Conservation (phyloP, 805 yeast genomes). For the Lachancea kluyveri region DNA sequence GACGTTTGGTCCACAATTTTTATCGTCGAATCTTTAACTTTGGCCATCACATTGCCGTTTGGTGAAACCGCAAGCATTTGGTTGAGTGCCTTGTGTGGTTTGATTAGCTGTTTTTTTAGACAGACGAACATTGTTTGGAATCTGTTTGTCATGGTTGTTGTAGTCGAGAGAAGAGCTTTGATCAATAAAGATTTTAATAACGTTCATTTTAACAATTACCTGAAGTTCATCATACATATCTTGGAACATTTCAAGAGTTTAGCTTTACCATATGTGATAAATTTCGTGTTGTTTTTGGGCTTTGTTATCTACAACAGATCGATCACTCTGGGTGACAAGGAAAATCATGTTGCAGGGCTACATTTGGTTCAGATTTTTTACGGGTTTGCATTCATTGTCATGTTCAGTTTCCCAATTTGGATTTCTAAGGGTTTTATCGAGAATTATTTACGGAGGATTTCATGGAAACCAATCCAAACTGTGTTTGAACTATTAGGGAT, state of each 20-base stretch:
- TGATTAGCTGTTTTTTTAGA: constrained; percentile 65
- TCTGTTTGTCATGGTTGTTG: constrained; percentile 48
- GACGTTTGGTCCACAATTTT: constrained; percentile 87
- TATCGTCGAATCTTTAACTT: constrained; percentile 48
- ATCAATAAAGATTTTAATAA: constrained; percentile 36
- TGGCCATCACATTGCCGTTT: constrained; percentile 37
- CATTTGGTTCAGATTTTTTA: constrained; percentile 82
- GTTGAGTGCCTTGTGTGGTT: constrained; percentile 50
- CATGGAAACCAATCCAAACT: constrained; percentile 24
- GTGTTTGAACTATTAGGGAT: constrained; percentile 33
- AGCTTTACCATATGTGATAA: constrained; percentile 46
- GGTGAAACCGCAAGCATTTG: constrained; percentile 32
- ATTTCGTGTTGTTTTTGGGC: constrained; percentile 44
- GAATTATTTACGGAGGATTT: constrained; percentile 33
- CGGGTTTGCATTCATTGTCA: constrained; percentile 54
- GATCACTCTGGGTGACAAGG: constrained; percentile 86
- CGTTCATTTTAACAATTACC: constrained; percentile 32
- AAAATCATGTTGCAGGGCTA: constrained; percentile 64
- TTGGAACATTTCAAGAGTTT: constrained; percentile 31
- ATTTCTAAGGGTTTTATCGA: constrained; percentile 37
- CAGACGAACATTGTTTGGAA: constrained; percentile 93
- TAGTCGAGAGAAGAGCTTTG: constrained; percentile 46
- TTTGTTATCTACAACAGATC: constrained; percentile 72
- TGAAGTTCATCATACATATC: constrained; percentile 33
- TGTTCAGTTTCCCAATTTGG: constrained; percentile 77